Evolutionary conservation across 108 stramenopile genomes (phyloP).

Genomic region (Aurantiochytrium sp.): DNA sequence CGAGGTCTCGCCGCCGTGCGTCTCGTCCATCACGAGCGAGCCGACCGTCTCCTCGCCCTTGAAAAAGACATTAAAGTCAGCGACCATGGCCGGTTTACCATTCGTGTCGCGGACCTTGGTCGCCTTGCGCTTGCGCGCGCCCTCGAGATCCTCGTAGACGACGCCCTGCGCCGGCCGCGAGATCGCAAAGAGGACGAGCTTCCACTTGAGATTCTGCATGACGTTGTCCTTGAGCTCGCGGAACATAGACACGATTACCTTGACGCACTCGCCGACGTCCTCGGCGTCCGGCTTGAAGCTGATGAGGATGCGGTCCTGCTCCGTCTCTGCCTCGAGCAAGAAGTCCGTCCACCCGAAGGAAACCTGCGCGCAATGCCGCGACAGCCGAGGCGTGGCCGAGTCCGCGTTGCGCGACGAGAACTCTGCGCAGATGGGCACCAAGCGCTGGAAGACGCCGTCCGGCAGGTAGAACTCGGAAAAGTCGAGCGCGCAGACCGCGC

Average conservation of each 20-base stretch:
- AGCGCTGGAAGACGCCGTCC: background rate
- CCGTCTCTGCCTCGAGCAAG: background rate
- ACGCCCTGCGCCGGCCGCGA: background rate
- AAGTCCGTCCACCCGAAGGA: constrained; percentile 1
- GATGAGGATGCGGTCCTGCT: background rate
- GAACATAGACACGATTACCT: constrained; percentile 1
- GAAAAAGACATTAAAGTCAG: background rate
- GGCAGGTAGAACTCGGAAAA: background rate
- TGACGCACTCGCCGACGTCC: background rate
- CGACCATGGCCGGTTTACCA: background rate
- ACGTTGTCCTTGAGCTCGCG: background rate
- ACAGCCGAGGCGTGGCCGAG: background rate
- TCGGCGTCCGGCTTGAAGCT: background rate
- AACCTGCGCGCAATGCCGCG: background rate
- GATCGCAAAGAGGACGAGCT: background rate
- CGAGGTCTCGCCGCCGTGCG: background rate
- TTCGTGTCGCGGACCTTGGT: background rate
- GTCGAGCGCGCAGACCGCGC: background rate
- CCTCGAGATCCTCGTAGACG: background rate
- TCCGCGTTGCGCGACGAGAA: background rate
- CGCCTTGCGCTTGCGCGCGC: background rate
- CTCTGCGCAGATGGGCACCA: background rate
- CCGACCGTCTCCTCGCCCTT: background rate
- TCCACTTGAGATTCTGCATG: constrained; percentile 25
- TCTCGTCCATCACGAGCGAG: constrained; percentile 8